These are phyloP conservation scores for Amanita muscaria DNA, from an alignment of 768 basidiomycete species.

Conservation along the genomic window DNA sequence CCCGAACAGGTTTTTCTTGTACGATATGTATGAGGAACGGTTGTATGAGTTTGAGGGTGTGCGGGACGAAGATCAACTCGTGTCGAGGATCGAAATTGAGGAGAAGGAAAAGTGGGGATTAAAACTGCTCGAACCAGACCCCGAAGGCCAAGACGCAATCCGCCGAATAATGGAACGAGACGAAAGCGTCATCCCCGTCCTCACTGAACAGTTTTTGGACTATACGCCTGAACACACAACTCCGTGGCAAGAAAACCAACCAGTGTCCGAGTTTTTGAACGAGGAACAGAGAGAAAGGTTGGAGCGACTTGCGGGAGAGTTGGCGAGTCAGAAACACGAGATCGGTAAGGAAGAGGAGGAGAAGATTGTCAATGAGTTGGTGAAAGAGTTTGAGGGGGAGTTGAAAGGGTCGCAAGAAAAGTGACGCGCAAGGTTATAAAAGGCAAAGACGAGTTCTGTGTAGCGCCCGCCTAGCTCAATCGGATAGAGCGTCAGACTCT, in stretches of 20 bases:
- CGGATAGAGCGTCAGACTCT: constrained; percentile 44
- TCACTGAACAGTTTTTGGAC: constrained; percentile 21
- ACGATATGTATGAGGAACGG: constrained; percentile 4
- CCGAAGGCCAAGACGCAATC: constrained; percentile 21
- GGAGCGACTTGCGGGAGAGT: not conserved
- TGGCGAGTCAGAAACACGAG: not conserved
- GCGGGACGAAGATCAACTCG: constrained; percentile 11
- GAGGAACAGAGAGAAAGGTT: not conserved
- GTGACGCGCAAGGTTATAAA: too few species aligned
- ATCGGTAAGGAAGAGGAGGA: not conserved
- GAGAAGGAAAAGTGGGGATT: constrained; percentile 10
- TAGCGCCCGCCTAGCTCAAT: constrained; percentile 51
- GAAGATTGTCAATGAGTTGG: not conserved
- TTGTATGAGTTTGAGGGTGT: constrained; percentile 13
- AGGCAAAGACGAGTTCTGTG: too few species aligned
- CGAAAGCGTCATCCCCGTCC: constrained; percentile 22
- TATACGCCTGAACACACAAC: constrained; percentile 21
- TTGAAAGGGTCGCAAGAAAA: too few species aligned
- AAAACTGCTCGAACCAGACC: constrained; percentile 14
- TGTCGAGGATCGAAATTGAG: constrained; percentile 8
- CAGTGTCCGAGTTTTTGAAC: not conserved
- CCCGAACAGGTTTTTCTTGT: constrained; percentile 14
- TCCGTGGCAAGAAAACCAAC: not conserved
- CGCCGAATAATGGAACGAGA: constrained; percentile 22
- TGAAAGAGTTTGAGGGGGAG: not conserved